A percentile compares a stretch with the other conserved stretches of the same genome.
Evolutionary conservation across 2,329 filamentous ascomycete genomes (phyloP).

Genomic region (Aspergillus neotritici): DNA sequence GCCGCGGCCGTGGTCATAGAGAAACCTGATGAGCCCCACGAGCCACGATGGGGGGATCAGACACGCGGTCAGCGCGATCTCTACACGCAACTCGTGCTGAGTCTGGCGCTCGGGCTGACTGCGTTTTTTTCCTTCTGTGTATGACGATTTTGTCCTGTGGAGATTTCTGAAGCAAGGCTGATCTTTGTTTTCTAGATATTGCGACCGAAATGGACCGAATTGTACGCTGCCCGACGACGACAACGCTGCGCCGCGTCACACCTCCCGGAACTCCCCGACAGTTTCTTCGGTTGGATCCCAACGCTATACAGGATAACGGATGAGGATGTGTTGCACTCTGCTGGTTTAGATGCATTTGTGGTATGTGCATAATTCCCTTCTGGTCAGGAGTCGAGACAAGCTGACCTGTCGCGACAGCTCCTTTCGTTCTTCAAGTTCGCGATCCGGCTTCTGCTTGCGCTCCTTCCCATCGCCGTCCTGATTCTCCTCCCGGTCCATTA

Average conservation of each 20-base stretch:
- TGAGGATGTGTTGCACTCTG: slow-evolving; percentile 80
- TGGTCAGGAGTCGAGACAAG: neutral
- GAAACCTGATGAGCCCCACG: slow-evolving; percentile 14
- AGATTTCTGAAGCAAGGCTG: neutral
- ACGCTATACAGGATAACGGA: slow-evolving; percentile 78
- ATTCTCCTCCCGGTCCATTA: slow-evolving; percentile 84
- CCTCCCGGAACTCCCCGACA: slow-evolving; percentile 74
- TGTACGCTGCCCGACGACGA: slow-evolving; percentile 85
- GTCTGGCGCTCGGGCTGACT: slow-evolving; percentile 36
- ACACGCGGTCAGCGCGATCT: slow-evolving; percentile 34
- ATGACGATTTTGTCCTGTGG: slow-evolving; percentile 14
- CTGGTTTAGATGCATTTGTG: slow-evolving; percentile 91
- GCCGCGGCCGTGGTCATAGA: slow-evolving; percentile 18
- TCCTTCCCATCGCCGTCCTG: slow-evolving; percentile 73
- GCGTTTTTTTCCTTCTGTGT: slow-evolving; percentile 46
- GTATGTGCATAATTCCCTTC: slow-evolving; percentile 44
- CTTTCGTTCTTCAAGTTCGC: slow-evolving; percentile 95
- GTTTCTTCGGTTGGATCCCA: slow-evolving; percentile 89
- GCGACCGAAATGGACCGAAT: slow-evolving; percentile 81
- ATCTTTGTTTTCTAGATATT: slow-evolving; percentile 54
- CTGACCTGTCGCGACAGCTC: slow-evolving; percentile 50
- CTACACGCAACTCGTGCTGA: slow-evolving; percentile 42
- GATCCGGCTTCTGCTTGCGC: slow-evolving; percentile 70
- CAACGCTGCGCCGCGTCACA: slow-evolving; percentile 59
- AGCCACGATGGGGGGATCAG: slow-evolving; percentile 27